phyloP scores from a whole-genome alignment of 2,329 filamentous ascomycete species.

The Apiospora kogelbergensis region DNA sequence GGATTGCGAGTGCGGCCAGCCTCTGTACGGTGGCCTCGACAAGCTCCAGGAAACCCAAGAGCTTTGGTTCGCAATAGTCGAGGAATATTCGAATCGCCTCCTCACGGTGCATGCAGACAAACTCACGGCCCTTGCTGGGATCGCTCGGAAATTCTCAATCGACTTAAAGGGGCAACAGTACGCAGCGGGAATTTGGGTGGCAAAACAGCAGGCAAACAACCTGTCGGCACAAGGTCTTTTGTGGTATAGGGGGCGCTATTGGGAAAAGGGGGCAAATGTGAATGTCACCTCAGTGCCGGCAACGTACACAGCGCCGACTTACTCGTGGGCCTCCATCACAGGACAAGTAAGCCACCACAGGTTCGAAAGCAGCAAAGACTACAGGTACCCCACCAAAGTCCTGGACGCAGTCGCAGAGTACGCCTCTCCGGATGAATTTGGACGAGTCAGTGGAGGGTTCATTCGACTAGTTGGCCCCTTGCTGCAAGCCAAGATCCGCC shows the following conservation, averaged over 20 bases:
- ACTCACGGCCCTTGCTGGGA: slow-evolving; percentile 9
- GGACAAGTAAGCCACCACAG: background rate
- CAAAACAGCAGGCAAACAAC: background rate
- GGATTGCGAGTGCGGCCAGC: slow-evolving; percentile 13
- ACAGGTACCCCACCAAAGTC: background rate
- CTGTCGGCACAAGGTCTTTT: background rate
- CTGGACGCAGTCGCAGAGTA: background rate
- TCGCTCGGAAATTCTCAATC: slow-evolving; percentile 2
- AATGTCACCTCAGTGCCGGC: background rate
- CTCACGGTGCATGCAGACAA: background rate
- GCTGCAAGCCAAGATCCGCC: background rate
- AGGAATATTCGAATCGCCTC: background rate
- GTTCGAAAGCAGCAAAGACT: background rate
- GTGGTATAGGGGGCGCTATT: background rate
- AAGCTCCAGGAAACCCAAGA: background rate
- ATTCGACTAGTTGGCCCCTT: background rate
- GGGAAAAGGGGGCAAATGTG: background rate
- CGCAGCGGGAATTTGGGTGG: slow-evolving; percentile 10
- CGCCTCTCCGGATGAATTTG: background rate
- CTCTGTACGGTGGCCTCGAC: background rate
- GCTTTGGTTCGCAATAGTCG: slow-evolving; percentile 4
- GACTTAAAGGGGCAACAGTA: background rate
- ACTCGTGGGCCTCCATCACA: slow-evolving; percentile 11
- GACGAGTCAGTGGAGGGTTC: background rate
- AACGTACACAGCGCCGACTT: slow-evolving; percentile 6